A percentile compares a stretch with the other conserved stretches of the same genome.
Conservation (phyloP, 768 basidiomycete genomes). For the Lactifluus volemus region DNA sequence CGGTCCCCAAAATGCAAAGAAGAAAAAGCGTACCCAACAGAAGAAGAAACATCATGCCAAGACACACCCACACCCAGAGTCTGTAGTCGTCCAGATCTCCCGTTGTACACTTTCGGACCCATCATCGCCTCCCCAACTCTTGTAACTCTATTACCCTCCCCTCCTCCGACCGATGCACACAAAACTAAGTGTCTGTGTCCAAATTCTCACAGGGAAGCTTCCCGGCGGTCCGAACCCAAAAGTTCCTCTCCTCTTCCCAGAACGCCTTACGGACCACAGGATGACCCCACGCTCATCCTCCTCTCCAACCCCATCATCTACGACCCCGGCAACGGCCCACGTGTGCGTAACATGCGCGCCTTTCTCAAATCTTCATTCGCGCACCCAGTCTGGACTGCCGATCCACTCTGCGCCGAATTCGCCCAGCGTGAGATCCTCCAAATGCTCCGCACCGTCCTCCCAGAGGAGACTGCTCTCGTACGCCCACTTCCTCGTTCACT, state of each 20-base stretch:
- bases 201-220: not conserved
- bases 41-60: conserved; percentile 29
- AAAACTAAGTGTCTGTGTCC: not conserved
- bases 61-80: not conserved
- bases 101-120: not conserved
- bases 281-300: conserved; percentile 19
- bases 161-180: not conserved
- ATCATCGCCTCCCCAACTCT: not conserved
- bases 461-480: conserved; percentile 65
- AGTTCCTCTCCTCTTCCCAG: not conserved
- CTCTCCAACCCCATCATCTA: conserved; percentile 49
- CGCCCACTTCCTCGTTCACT: conserved; percentile 21
- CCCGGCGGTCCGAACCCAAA: not conserved
- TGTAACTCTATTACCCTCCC: not conserved
- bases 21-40: conserved; percentile 31
- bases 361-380: conserved; percentile 66
- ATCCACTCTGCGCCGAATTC: conserved; percentile 68
- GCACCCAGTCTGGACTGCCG: conserved; percentile 50
- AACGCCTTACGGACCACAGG: not conserved
- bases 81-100: not conserved
- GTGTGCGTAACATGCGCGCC: conserved; percentile 55
- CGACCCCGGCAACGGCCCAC: conserved; percentile 73
- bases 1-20: conserved; percentile 49
- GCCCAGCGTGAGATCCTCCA: conserved; percentile 65
- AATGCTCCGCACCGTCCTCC: conserved; percentile 61